Conservation (phyloP, 2,329 filamentous ascomycete species). For the Microdochium trichocladiopsis region DNA sequence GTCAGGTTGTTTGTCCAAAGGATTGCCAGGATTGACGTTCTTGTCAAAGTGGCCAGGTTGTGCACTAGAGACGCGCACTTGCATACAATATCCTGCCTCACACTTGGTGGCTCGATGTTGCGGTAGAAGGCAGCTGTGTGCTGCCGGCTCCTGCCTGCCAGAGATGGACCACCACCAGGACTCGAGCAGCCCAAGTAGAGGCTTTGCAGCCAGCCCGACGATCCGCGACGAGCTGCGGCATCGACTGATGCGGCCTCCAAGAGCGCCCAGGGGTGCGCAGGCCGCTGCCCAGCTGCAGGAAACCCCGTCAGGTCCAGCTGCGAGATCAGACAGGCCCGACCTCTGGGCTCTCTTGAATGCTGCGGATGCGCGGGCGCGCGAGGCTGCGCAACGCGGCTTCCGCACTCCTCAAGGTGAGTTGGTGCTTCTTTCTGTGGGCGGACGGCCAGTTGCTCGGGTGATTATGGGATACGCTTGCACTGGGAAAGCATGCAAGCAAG, state of each 20-base stretch:
- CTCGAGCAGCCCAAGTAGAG: neutral
- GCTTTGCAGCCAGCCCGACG: neutral
- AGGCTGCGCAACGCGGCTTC: conserved; percentile 11
- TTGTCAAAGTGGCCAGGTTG: too few species aligned
- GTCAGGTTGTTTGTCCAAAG: too few species aligned
- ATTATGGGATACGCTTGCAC: too few species aligned
- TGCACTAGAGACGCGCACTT: too few species aligned
- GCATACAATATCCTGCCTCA: neutral
- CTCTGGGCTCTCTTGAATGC: conserved; percentile 3
- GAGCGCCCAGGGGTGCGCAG: neutral
- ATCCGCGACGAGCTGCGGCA: neutral
- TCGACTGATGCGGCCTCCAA: neutral
- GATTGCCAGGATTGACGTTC: too few species aligned
- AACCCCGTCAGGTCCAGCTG: neutral
- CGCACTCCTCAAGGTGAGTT: conserved; percentile 14
- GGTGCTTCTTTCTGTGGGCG: neutral
- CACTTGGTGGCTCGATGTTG: neutral
- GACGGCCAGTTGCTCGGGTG: too few species aligned
- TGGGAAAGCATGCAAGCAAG: too few species aligned
- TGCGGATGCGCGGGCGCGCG: conserved; percentile 3
- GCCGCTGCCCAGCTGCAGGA: neutral
- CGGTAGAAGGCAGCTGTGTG: neutral
- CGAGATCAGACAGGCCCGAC: neutral
- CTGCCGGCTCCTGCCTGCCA: neutral
- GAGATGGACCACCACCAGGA: neutral